A percentile compares a stretch with the other conserved stretches of the same genome.
These are phyloP conservation scores for Fraxinus cuspidata DNA, from an alignment of 257 asterid genomes.

Conservation along the genomic window DNA sequence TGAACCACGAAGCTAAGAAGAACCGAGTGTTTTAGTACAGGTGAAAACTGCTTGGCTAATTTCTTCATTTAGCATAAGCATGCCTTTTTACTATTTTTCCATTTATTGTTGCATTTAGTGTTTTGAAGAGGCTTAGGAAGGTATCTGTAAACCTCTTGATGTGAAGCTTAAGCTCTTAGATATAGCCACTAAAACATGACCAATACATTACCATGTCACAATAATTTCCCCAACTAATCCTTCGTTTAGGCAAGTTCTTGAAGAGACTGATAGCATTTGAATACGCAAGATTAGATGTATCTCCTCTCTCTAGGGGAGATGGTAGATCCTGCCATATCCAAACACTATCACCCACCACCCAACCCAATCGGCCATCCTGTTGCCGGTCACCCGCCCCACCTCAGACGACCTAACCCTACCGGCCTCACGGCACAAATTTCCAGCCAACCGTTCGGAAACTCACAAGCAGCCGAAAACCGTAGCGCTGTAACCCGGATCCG, in stretches of 20 bases:
- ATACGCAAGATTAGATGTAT: slow-evolving; percentile 88
- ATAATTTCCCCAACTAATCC: slow-evolving; percentile 99
- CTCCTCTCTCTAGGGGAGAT: no score
- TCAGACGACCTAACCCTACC: no score
- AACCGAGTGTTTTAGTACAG: not conserved
- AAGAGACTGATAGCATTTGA: slow-evolving; percentile 83
- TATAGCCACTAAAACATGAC: no score
- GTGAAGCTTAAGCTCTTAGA: no score
- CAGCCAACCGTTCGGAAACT: no score
- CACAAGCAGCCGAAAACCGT: no score
- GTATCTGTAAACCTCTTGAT: not conserved
- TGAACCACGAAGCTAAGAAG: not conserved
- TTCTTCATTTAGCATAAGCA: slow-evolving; percentile 20
- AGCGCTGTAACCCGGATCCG: no score
- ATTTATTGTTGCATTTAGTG: slow-evolving; percentile 8
- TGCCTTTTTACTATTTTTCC: slow-evolving; percentile 7
- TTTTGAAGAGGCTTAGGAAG: not conserved
- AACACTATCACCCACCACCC: no score
- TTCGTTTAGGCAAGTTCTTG: slow-evolving; percentile 96
- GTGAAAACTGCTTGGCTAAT: not conserved
- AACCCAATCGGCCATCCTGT: no score
- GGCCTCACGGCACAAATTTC: no score
- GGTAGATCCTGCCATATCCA: no score
- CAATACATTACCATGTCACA: slow-evolving; percentile 80
- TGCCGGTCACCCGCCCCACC: no score